These are phyloP conservation scores for Leccinum uliginosum DNA, from an alignment of 768 basidiomycete species.

Conservation along the genomic window DNA sequence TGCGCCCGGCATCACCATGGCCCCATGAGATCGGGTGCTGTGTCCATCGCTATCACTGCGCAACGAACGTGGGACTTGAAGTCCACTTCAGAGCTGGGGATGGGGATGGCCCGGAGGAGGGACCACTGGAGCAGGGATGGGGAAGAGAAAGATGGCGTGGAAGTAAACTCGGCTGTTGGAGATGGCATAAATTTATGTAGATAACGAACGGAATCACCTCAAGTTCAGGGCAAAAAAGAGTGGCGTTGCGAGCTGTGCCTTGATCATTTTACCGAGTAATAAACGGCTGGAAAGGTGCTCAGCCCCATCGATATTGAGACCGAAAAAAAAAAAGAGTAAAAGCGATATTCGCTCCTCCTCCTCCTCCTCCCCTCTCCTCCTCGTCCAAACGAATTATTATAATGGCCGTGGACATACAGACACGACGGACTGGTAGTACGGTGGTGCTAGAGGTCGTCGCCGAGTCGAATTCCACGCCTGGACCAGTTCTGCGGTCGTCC, in stretches of 20 bases:
- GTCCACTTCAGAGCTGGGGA: background rate
- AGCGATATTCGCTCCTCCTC: background rate
- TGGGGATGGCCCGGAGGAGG: background rate
- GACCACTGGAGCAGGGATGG: background rate
- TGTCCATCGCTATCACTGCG: background rate
- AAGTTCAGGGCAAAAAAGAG: background rate
- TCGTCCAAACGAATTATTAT: no score
- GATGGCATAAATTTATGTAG: background rate
- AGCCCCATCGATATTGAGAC: constrained; percentile 18
- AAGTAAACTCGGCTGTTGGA: background rate
- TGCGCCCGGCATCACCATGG: background rate
- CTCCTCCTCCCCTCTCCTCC: background rate
- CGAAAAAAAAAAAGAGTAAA: constrained; percentile 4
- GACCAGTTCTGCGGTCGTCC: constrained; percentile 41
- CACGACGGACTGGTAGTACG: background rate
- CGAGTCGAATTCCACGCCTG: constrained; percentile 25
- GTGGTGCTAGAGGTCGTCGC: constrained; percentile 12
- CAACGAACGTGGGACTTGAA: background rate
- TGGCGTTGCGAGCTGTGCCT: constrained; percentile 11
- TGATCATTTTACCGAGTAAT: constrained; percentile 1
- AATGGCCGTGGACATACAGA: background rate
- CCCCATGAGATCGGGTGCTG: background rate
- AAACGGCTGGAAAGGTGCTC: background rate
- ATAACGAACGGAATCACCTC: background rate
- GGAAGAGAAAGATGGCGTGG: background rate